Percentiles rank a stretch among this genome's conserved stretches.
These are phyloP conservation scores for Kazachstania kunashirensis DNA, from an alignment of 805 yeast species.

Conservation along the genomic window DNA sequence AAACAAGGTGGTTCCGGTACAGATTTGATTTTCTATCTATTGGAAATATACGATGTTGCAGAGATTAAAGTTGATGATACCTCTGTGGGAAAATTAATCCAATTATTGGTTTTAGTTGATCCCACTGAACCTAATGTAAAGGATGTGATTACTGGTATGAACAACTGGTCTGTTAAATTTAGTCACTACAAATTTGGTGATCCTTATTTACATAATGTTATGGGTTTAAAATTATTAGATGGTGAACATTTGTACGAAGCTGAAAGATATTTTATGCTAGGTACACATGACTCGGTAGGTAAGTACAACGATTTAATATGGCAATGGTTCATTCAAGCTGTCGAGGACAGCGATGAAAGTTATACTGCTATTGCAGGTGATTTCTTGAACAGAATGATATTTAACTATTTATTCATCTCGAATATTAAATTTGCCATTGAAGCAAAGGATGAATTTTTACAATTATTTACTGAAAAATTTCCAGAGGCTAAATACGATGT, in stretches of 20 bases:
- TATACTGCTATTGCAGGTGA: slow-evolving; percentile 19
- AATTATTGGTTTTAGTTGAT: slow-evolving; percentile 36
- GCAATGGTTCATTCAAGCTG: slow-evolving; percentile 36
- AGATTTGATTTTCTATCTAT: slow-evolving; percentile 61
- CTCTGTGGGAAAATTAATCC: slow-evolving; percentile 39
- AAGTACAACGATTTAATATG: slow-evolving; percentile 37
- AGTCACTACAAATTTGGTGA: slow-evolving; percentile 57
- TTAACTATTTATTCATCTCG: slow-evolving; percentile 62
- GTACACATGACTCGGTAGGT: slow-evolving; percentile 47
- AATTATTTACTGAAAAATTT: slow-evolving; percentile 21
- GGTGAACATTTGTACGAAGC: slow-evolving; percentile 51
- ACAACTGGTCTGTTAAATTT: slow-evolving; percentile 53
- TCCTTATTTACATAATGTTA: slow-evolving; percentile 58
- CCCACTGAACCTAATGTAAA: slow-evolving; percentile 51
- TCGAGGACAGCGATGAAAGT: slow-evolving; percentile 11
- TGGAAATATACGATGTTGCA: slow-evolving; percentile 57
- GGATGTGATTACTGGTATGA: slow-evolving; percentile 55
- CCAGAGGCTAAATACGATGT: slow-evolving; percentile 16
- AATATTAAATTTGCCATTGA: slow-evolving; percentile 51
- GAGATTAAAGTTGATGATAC: slow-evolving; percentile 34
- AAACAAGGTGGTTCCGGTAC: slow-evolving; percentile 72
- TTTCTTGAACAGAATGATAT: slow-evolving; percentile 47
- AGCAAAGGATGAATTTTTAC: slow-evolving; percentile 33
- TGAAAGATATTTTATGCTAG: slow-evolving; percentile 63
- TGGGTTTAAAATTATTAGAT: slow-evolving; percentile 56